phyloP scores from a whole-genome alignment of 2,329 filamentous ascomycete genomes.

The Clarireedia monteithiana region DNA sequence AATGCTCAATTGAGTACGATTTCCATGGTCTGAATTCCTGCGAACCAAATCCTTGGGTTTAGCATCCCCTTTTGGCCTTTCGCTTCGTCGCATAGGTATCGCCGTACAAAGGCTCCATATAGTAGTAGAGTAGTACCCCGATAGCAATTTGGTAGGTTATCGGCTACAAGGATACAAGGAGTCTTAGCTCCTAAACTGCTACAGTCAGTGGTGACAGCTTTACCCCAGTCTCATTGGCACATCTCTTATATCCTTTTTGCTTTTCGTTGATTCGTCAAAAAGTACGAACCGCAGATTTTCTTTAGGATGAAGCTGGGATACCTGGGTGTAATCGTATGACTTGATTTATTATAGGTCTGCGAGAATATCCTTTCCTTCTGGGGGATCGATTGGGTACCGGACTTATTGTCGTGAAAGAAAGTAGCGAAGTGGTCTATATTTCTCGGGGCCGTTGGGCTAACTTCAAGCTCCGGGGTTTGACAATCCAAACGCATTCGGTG shows the following conservation, averaged over 20 bases:
- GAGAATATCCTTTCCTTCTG: no score
- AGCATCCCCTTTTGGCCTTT: neutral
- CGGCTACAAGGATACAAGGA: neutral
- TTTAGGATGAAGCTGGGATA: neutral
- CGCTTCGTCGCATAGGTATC: neutral
- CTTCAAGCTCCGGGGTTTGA: no score
- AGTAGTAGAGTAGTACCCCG: neutral
- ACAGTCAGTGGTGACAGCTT: neutral
- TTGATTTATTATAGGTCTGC: neutral
- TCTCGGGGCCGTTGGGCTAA: neutral
- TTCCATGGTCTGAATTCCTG: slow-evolving; percentile 2
- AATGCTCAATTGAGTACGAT: neutral
- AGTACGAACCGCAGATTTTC: neutral
- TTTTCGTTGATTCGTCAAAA: neutral
- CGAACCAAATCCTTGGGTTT: neutral
- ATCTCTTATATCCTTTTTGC: neutral
- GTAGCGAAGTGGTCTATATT: neutral
- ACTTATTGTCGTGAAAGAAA: no score
- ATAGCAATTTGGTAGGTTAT: neutral
- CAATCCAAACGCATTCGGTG: no score
- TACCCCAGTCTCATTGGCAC: slow-evolving; percentile 1
- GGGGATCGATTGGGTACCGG: neutral
- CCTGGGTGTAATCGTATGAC: neutral
- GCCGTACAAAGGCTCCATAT: neutral
- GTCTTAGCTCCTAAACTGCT: neutral